Conservation (phyloP, 441 rosid genomes). For the Gossypium schwendimanii region DNA sequence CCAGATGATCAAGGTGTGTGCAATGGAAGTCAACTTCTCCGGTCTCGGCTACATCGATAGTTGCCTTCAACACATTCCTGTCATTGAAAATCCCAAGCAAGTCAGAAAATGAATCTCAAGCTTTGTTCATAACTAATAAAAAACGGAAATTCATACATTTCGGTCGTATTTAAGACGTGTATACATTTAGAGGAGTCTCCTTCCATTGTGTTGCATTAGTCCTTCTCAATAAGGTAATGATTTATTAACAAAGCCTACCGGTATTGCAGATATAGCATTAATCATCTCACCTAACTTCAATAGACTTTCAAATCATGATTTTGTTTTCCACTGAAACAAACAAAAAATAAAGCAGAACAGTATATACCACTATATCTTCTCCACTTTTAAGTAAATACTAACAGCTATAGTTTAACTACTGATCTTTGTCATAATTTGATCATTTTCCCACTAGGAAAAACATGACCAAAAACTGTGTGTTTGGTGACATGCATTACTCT, state of each 20-base stretch:
- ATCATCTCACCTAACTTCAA: constrained; percentile 7
- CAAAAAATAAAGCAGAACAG: background rate
- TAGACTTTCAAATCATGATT: constrained; percentile 4
- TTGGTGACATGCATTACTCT: background rate
- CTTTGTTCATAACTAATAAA: background rate
- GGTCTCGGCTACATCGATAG: constrained; percentile 56
- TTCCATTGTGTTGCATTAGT: background rate
- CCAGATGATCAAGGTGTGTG: constrained; percentile 85
- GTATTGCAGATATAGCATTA: background rate
- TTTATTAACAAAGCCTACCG: background rate
- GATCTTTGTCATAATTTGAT: constrained; percentile 4
- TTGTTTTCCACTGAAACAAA: background rate
- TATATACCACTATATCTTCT: background rate
- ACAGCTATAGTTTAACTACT: background rate
- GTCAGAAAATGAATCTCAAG: background rate
- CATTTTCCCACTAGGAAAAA: background rate
- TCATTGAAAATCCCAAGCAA: background rate
- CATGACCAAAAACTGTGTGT: background rate
- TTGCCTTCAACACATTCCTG: constrained; percentile 86
- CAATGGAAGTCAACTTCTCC: constrained; percentile 85
- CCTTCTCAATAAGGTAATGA: constrained; percentile 3
- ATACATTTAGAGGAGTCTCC: background rate
- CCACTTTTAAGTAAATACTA: background rate
- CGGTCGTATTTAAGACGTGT: too few relatives aligned
- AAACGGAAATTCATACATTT: background rate